Percentiles rank a stretch among this genome's conserved stretches.
Conservation (phyloP, 441 rosid species). For the Corymbia calophylla region DNA sequence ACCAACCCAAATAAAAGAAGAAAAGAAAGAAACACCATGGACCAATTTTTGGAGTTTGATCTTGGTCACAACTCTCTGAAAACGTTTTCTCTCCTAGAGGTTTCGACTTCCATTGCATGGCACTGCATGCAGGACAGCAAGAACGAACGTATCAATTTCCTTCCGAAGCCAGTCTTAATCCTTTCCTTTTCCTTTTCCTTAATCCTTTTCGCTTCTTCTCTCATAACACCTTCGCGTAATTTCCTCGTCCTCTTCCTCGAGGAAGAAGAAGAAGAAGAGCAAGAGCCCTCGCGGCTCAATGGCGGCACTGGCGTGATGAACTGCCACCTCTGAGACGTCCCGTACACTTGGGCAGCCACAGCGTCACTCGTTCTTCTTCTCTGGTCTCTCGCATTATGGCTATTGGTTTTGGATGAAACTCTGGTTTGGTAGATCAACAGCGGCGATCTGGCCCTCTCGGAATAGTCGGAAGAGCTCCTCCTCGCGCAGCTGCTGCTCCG, state of each 20-base stretch:
- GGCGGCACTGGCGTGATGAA: conserved; percentile 42
- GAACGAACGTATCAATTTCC: conserved; percentile 41
- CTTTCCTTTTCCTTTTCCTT: conserved; percentile 1
- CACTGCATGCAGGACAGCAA: conserved; percentile 60
- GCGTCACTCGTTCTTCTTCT: conserved; percentile 18
- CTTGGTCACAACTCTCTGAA: not conserved
- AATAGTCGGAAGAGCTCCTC: conserved; percentile 36
- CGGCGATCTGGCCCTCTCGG: conserved; percentile 14
- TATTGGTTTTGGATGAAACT: not conserved
- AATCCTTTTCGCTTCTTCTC: conserved; percentile 8
- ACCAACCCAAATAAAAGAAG: not conserved
- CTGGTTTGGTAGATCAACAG: not conserved
- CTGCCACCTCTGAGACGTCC: conserved; percentile 71
- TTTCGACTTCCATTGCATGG: conserved; percentile 89
- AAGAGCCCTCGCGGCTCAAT: conserved; percentile 36
- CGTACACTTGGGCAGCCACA: conserved; percentile 47
- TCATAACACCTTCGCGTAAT: conserved; percentile 4
- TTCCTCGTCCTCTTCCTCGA: conserved; percentile 24
- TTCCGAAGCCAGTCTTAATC: conserved; percentile 22
- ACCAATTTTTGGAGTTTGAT: not conserved
- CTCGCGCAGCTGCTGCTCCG: conserved; percentile 57
- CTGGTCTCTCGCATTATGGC: not conserved
- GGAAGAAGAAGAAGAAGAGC: not conserved
- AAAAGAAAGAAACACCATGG: not conserved
- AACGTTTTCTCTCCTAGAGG: conserved; percentile 23